These are phyloP conservation scores for Acanthamoeba sp. DNA, from an alignment of 208 protist species.

Conservation along the genomic window DNA sequence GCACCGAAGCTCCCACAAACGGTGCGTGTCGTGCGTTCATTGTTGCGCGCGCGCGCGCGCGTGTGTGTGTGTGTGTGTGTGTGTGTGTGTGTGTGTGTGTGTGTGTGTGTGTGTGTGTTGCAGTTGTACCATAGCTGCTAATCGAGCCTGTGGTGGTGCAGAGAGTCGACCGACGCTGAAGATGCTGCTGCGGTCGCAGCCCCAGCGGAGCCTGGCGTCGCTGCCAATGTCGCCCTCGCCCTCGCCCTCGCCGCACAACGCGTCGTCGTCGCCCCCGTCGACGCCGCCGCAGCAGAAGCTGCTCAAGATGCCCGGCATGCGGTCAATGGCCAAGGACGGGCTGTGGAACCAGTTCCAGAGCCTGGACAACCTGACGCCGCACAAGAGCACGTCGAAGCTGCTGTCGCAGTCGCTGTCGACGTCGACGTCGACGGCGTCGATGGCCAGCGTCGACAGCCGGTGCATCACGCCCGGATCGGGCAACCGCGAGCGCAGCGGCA, in stretches of 20 bases:
- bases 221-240: neutral
- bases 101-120: too few species aligned
- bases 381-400: neutral
- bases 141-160: too few species aligned
- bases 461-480: conserved; percentile 49
- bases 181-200: conserved; percentile 15
- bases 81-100: too few species aligned
- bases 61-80: too few species aligned
- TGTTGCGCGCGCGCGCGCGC: too few species aligned
- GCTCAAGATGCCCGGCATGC: conserved; percentile 28
- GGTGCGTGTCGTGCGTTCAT: too few species aligned
- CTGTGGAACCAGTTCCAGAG: conserved; percentile 55
- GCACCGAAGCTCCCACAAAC: neutral
- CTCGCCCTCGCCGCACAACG: too few species aligned
- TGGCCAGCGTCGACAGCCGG: conserved; percentile 1
- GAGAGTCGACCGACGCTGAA: conserved; percentile 1
- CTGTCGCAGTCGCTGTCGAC: neutral
- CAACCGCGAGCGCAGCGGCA: conserved; percentile 28
- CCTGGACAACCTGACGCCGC: neutral
- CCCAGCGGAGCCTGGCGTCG: neutral
- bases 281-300: conserved; percentile 17
- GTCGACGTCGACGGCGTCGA: neutral
- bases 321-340: conserved; percentile 20
- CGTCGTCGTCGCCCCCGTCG: neutral
- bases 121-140: neutral